Evolutionary conservation across 352 stramenopile species (phyloP).

Genomic region (Globisporangium alternatum): DNA sequence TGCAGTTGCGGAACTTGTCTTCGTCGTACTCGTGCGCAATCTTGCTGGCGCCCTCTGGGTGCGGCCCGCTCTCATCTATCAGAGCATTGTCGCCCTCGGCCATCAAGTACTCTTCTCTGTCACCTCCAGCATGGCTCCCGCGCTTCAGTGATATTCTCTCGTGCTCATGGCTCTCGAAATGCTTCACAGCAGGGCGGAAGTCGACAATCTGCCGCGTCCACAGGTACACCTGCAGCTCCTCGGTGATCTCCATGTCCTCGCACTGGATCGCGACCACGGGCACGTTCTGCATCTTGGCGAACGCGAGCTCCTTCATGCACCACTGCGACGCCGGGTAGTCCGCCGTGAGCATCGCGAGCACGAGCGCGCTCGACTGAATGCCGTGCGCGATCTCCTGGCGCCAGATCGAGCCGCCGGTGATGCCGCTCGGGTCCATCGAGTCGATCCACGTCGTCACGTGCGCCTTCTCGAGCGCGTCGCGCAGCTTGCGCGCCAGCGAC

Average conservation of each 20-base stretch:
- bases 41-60: slow-evolving; percentile 16
- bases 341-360: slow-evolving; percentile 68
- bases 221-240: slow-evolving; percentile 84
- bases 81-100: background rate
- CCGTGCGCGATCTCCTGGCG: slow-evolving; percentile 77
- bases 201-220: slow-evolving; percentile 85
- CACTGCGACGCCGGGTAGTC: slow-evolving; percentile 78
- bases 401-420: slow-evolving; percentile 77
- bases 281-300: slow-evolving; percentile 83
- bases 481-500: slow-evolving; percentile 57
- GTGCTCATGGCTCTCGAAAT: background rate
- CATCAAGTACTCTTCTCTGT: slow-evolving; percentile 8
- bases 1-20: slow-evolving; percentile 57
- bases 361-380: slow-evolving; percentile 70
- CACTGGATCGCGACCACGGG: slow-evolving; percentile 83
- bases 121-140: slow-evolving; percentile 17
- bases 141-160: background rate
- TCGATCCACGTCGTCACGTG: slow-evolving; percentile 87
- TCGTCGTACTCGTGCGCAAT: slow-evolving; percentile 46
- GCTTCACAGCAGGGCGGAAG: slow-evolving; percentile 51
- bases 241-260: slow-evolving; percentile 76
- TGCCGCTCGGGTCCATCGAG: slow-evolving; percentile 78
- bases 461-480: slow-evolving; percentile 60
- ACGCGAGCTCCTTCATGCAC: slow-evolving; percentile 87
- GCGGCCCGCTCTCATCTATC: slow-evolving; percentile 9